Conservation (phyloP, 345 rosid species). For the Syzygium oleosum region DNA sequence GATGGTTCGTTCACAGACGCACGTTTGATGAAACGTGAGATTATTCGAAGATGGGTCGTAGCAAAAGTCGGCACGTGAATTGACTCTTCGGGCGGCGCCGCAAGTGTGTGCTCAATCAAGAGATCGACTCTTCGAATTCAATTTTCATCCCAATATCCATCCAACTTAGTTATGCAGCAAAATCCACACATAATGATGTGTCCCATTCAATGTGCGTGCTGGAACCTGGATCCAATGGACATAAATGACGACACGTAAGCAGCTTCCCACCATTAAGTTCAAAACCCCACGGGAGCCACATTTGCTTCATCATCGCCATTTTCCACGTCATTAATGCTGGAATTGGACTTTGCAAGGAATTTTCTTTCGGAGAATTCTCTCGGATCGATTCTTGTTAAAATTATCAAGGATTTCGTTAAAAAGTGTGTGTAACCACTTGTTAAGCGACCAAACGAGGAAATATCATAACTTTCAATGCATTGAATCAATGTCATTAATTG, state of each 20-base stretch:
- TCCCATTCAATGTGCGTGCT: background rate
- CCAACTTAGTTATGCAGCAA: background rate
- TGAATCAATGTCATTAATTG: background rate
- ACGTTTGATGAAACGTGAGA: background rate
- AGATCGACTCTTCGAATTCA: background rate
- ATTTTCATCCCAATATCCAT: background rate
- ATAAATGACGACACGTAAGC: background rate
- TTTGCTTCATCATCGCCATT: background rate
- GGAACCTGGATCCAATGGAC: background rate
- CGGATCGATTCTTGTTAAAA: background rate
- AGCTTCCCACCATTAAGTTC: background rate
- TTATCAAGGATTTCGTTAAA: background rate
- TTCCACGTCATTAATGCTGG: background rate
- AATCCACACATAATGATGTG: background rate
- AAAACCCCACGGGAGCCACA: background rate
- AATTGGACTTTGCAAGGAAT: background rate
- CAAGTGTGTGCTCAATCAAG: background rate
- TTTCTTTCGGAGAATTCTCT: background rate
- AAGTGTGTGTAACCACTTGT: background rate
- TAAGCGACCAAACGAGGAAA: background rate
- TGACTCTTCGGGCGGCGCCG: background rate
- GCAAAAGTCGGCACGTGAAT: background rate
- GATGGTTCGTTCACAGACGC: background rate
- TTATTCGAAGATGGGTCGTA: background rate
- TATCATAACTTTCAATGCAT: background rate